Percentiles rank a stretch among this genome's conserved stretches.
These are phyloP conservation scores for Phaeosphaeria sp. DNA, from an alignment of 2,329 filamentous ascomycete genomes.

Conservation along the genomic window DNA sequence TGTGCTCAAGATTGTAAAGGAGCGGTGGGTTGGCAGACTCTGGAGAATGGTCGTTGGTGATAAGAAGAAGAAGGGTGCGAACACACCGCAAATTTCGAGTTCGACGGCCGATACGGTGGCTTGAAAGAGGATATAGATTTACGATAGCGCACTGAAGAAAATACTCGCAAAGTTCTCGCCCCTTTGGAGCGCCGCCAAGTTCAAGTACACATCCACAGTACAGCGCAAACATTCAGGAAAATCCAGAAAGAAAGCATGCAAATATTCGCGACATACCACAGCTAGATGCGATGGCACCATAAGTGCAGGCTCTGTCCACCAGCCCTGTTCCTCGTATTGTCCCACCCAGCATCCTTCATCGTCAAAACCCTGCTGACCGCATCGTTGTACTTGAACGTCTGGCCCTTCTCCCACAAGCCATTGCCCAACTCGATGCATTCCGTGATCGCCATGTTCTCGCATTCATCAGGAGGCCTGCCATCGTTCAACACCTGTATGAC, in stretches of 20 bases:
- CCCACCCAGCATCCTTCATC: slow-evolving; percentile 41
- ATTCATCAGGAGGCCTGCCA: slow-evolving; percentile 21
- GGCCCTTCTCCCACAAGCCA: slow-evolving; percentile 44
- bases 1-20: slow-evolving; percentile 63
- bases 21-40: slow-evolving; percentile 55
- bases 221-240: no score
- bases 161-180: neutral
- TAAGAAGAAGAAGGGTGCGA: slow-evolving; percentile 13
- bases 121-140: neutral
- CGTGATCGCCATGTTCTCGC: slow-evolving; percentile 37
- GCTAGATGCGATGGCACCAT: slow-evolving; percentile 31
- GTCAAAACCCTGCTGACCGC: slow-evolving; percentile 40
- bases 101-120: neutral
- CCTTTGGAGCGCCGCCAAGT: no score
- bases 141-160: neutral
- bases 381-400: slow-evolving; percentile 42
- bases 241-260: neutral
- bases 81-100: neutral
- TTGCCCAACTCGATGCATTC: slow-evolving; percentile 45
- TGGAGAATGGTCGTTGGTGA: slow-evolving; percentile 34
- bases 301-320: slow-evolving; percentile 37
- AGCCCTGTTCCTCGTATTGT: slow-evolving; percentile 38
- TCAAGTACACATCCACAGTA: no score
- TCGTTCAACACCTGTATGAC: slow-evolving; percentile 40
- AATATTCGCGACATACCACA: neutral